Evolutionary conservation across 306 rosid species (phyloP).

Genomic region (Cucurbita maxima): DNA sequence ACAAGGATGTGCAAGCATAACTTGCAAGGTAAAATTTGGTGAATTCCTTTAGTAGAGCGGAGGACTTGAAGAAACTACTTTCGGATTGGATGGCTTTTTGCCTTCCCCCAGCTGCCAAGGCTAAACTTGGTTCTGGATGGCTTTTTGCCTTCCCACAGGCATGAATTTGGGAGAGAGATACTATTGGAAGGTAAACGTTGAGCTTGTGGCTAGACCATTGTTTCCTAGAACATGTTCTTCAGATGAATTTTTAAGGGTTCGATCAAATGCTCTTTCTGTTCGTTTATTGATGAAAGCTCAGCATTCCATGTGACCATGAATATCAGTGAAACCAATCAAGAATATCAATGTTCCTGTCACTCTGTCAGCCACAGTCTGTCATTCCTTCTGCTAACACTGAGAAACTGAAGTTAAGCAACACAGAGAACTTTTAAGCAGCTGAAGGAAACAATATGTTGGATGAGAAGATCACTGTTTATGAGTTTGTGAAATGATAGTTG

Average conservation of each 20-base stretch:
- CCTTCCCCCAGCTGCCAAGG: no score
- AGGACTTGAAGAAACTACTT: not conserved
- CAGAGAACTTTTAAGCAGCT: not conserved
- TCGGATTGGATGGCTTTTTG: not conserved
- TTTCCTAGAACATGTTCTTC: not conserved
- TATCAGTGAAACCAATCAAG: not conserved
- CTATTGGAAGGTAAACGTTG: not conserved
- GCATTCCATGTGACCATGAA: not conserved
- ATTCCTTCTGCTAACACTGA: not conserved
- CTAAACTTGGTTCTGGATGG: no score
- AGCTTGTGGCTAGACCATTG: not conserved
- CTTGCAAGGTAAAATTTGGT: not conserved
- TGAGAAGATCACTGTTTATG: not conserved
- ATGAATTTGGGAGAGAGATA: not conserved
- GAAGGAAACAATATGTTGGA: not conserved
- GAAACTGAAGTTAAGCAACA: not conserved
- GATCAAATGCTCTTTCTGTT: not conserved
- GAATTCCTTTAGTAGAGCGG: not conserved
- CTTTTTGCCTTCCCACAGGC: not conserved
- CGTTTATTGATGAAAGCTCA: not conserved
- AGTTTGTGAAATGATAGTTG: not conserved
- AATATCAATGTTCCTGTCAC: not conserved
- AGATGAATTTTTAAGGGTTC: not conserved
- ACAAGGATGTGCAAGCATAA: slow-evolving; percentile 53
- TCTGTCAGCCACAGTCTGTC: not conserved